These are phyloP conservation scores for Kwoniella sp. DNA, from an alignment of 768 basidiomycete species.

Conservation along the genomic window DNA sequence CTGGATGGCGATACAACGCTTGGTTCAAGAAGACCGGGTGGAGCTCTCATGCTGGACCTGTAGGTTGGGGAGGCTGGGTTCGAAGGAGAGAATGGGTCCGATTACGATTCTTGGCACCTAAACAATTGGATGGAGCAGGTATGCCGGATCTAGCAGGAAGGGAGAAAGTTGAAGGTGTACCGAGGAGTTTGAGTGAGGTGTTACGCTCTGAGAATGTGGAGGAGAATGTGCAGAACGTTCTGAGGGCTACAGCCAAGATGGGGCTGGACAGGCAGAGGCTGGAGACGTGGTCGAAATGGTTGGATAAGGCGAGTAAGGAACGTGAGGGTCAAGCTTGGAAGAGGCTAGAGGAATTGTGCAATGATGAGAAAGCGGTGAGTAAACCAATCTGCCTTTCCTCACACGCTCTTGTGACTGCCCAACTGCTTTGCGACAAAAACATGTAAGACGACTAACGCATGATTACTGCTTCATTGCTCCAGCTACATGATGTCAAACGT, in stretches of 20 bases:
- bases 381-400: neutral
- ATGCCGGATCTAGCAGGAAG: conserved; percentile 10
- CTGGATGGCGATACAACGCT: conserved; percentile 51
- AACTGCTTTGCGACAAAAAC: too few relatives aligned
- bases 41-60: conserved; percentile 37
- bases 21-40: conserved; percentile 47
- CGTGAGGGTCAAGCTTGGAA: conserved; percentile 2
- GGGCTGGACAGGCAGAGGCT: conserved; percentile 42
- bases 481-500: conserved; percentile 22
- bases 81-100: conserved; percentile 50
- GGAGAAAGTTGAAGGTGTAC: conserved; percentile 10
- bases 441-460: too few relatives aligned
- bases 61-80: conserved; percentile 51
- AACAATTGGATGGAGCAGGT: neutral
- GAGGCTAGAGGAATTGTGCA: conserved; percentile 10
- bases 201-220: conserved; percentile 10
- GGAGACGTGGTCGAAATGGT: conserved; percentile 39
- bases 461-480: neutral
- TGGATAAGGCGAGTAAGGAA: conserved; percentile 14
- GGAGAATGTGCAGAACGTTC: conserved; percentile 14
- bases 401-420: neutral
- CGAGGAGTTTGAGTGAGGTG: conserved; percentile 4
- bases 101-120: conserved; percentile 21
- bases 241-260: conserved; percentile 25
- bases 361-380: conserved; percentile 31